Conservation (phyloP, 148 eudicot species). For the Arctostaphylos glauca region DNA sequence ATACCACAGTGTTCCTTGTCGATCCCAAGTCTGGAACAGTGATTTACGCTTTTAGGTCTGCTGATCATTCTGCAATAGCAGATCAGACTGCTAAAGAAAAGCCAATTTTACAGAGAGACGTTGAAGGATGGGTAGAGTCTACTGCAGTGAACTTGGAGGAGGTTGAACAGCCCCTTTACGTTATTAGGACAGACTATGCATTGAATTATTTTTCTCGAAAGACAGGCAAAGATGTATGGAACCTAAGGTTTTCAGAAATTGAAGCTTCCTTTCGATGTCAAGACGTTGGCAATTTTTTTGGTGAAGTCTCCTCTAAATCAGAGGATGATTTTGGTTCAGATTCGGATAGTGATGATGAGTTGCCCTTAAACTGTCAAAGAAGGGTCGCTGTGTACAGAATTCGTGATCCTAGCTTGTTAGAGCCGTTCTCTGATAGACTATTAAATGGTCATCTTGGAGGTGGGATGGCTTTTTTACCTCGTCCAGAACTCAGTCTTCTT, state of each 20-base stretch:
- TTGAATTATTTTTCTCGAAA: constrained; percentile 50
- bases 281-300: constrained; percentile 43
- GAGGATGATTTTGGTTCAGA: constrained; percentile 36
- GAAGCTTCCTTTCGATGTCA: constrained; percentile 72
- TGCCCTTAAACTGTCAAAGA: constrained; percentile 65
- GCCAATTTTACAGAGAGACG: constrained; percentile 17
- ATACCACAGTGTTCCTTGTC: constrained; percentile 69
- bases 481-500: constrained; percentile 24
- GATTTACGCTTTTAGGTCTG: constrained; percentile 40
- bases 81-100: constrained; percentile 9
- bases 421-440: constrained; percentile 35
- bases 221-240: constrained; percentile 66
- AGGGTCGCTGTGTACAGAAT: constrained; percentile 59
- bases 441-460: constrained; percentile 30
- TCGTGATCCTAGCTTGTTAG: constrained; percentile 44
- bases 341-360: constrained; percentile 38
- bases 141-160: constrained; percentile 32
- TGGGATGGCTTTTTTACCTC: constrained; percentile 33
- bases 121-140: constrained; percentile 29
- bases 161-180: constrained; percentile 54
- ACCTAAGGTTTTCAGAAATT: constrained; percentile 67
- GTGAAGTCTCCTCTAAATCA: constrained; percentile 33
- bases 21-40: constrained; percentile 71
- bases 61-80: constrained; percentile 25
- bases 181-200: constrained; percentile 77